Percentiles rank a stretch among this genome's conserved stretches.
Evolutionary conservation across 1,139 yeast species (phyloP).

Genomic region (Meyerozyma athensensis): DNA sequence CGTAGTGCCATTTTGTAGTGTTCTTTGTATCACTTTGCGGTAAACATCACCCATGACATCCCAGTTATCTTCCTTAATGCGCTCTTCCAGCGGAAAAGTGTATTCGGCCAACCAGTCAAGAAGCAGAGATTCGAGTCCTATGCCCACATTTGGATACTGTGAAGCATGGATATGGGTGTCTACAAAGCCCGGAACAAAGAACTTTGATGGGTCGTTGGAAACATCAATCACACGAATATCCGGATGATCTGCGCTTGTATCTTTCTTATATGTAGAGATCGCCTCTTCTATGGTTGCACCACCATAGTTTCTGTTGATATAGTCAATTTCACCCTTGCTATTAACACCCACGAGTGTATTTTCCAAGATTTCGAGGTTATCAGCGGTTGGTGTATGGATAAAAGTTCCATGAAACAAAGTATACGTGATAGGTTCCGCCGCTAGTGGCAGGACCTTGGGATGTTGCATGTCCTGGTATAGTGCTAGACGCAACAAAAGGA

Average conservation of each 20-base stretch:
- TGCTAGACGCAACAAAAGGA: slow-evolving; percentile 1
- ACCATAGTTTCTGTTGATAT: slow-evolving; percentile 17
- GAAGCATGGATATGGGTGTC: slow-evolving; percentile 98
- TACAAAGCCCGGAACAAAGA: slow-evolving; percentile 86
- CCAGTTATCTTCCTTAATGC: too few relatives aligned
- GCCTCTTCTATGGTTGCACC: slow-evolving; percentile 3
- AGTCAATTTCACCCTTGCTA: slow-evolving; percentile 28
- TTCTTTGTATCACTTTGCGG: slow-evolving; percentile 56
- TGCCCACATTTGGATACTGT: slow-evolving; percentile 91
- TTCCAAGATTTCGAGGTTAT: slow-evolving; percentile 23
- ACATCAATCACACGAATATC: too few relatives aligned
- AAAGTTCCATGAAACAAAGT: slow-evolving; percentile 49
- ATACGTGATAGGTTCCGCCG: slow-evolving; percentile 19
- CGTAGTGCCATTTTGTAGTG: slow-evolving; percentile 79
- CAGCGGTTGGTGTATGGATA: slow-evolving; percentile 47
- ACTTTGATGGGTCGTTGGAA: slow-evolving; percentile 33
- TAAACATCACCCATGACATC: too few relatives aligned
- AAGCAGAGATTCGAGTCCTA: slow-evolving; percentile 80
- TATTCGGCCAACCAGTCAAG: slow-evolving; percentile 84
- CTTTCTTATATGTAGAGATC: slow-evolving; percentile 2
- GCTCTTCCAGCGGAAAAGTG: slow-evolving; percentile 87
- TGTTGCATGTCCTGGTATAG: background rate
- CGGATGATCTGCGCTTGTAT: too few relatives aligned
- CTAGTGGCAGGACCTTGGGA: slow-evolving; percentile 6
- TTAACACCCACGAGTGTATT: slow-evolving; percentile 33